These are phyloP conservation scores for Lasiodiplodia gonubiensis DNA, from an alignment of 2,329 filamentous ascomycete genomes.

Conservation along the genomic window DNA sequence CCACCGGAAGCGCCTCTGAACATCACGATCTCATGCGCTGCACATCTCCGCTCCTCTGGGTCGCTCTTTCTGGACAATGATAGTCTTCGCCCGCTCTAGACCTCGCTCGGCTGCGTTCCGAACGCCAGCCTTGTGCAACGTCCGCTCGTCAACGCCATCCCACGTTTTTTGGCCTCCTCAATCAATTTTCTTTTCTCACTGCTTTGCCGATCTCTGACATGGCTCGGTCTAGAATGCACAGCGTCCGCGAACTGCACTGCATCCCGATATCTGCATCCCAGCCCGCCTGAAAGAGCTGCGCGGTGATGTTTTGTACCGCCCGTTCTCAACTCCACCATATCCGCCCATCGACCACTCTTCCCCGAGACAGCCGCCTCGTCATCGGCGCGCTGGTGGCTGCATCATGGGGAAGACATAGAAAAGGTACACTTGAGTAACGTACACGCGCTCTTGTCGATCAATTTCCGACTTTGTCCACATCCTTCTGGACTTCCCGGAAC, in stretches of 20 bases:
- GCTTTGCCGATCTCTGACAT: slow-evolving; percentile 13
- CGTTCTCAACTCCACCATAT: background rate
- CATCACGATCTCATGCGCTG: background rate
- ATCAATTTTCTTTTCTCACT: background rate
- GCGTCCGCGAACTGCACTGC: background rate
- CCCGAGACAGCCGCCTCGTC: background rate
- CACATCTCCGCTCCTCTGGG: background rate
- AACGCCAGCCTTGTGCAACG: slow-evolving; percentile 4
- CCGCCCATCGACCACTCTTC: too few species aligned
- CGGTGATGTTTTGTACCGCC: background rate
- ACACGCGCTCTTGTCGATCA: slow-evolving; percentile 4
- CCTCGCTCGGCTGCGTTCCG: slow-evolving; percentile 13
- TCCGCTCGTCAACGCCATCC: slow-evolving; percentile 5
- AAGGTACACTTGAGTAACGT: background rate
- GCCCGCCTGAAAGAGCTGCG: too few species aligned
- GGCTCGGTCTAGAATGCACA: background rate
- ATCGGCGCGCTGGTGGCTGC: background rate
- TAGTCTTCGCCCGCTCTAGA: background rate
- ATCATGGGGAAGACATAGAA: background rate
- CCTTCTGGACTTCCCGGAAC: background rate
- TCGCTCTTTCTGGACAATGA: background rate
- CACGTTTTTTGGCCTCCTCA: too few species aligned
- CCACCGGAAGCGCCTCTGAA: background rate
- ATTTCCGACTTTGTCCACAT: background rate
- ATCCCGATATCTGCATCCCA: background rate